Base-by-base conservation (phyloP, 805 yeast species). In the Nadsonia fulvescens region DNA sequence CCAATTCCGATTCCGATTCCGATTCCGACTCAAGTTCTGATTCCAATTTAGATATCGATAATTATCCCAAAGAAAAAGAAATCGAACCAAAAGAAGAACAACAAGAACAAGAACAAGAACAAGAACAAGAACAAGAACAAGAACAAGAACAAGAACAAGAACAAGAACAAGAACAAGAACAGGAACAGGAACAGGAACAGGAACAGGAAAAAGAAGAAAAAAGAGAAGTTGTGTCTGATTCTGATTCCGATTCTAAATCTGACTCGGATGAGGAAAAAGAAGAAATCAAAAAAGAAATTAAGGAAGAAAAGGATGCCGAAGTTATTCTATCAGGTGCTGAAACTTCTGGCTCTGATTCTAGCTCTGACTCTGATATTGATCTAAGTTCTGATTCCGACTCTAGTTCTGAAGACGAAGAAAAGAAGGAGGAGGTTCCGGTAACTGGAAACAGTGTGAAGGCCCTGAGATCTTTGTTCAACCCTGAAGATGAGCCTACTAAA, bases 401-500 rank as follows among this genome's bases (percentile, higher is more conserved):
- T n/a, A n/a, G n/a, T n/a, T n/a, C n/a, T n/a, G n/a, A n/a, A n/a
- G n/a, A n/a, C n/a, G n/a, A n/a, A n/a, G n/a, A n/a, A n/a, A n/a
- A n/a, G n/a, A n/a, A n/a, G n/a, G n/a, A n/a, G n/a, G n/a, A n/a
- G n/a, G n/a, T n/a, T n/a, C n/a, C n/a, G n/a, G n/a, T n/a, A n/a
- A n/a, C n/a, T n/a, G n/a, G n/a, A n/a, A n/a, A n/a, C n/a, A n/a
- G n/a, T n/a, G n/a, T n/a, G n/a, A n/a, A n/a, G 1, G 18, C 35
- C 2, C 33, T 37, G 3, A 24, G 42, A 21, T 16, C 24, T 3
- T 28, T 38, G 12, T 38, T 38, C 23, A 28, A 32, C 21, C 28
- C 32, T 12, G 28, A 25, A 9, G 31, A 31, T 3, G 33, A 29
- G 3, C 6, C 20, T 8, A 5, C 29, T 8, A 29, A 29, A 11